These are phyloP conservation scores for Naganishia kalamii DNA, from an alignment of 768 basidiomycete genomes.

Conservation along the genomic window DNA sequence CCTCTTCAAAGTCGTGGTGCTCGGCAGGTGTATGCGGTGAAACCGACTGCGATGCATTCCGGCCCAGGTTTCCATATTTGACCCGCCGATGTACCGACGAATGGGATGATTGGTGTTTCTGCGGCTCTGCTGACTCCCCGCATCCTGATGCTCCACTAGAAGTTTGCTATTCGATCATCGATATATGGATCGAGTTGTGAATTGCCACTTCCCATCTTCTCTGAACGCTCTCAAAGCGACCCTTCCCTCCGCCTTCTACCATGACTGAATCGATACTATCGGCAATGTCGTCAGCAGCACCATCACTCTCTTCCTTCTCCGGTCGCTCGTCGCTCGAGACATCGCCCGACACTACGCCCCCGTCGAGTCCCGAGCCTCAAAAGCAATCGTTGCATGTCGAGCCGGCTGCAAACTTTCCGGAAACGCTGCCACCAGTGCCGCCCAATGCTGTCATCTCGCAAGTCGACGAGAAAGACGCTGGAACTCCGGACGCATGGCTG, in stretches of 20 bases:
- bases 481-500: constrained; percentile 51
- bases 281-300: constrained; percentile 1
- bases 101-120: not conserved
- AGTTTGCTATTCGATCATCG: too few species aligned
- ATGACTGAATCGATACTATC: constrained; percentile 3
- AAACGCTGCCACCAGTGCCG: constrained; percentile 26
- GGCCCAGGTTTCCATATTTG: not conserved
- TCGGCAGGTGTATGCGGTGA: too few species aligned
- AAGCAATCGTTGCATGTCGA: not conserved
- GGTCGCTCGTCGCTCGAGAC: not conserved
- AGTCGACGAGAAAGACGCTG: constrained; percentile 33
- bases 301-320: constrained; percentile 6
- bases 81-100: not conserved
- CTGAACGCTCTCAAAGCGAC: too few species aligned
- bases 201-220: too few species aligned
- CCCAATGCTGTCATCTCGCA: not conserved
- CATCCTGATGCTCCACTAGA: not conserved
- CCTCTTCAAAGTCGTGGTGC: too few species aligned
- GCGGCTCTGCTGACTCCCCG: not conserved
- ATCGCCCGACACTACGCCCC: constrained; percentile 8
- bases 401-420: constrained; percentile 5
- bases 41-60: too few species aligned
- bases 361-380: not conserved
- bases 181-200: not conserved
- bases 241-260: not conserved